Percentiles rank a stretch among this genome's conserved stretches.
phyloP scores from a whole-genome alignment of 768 basidiomycete genomes.

The Tephrocybe sp. region DNA sequence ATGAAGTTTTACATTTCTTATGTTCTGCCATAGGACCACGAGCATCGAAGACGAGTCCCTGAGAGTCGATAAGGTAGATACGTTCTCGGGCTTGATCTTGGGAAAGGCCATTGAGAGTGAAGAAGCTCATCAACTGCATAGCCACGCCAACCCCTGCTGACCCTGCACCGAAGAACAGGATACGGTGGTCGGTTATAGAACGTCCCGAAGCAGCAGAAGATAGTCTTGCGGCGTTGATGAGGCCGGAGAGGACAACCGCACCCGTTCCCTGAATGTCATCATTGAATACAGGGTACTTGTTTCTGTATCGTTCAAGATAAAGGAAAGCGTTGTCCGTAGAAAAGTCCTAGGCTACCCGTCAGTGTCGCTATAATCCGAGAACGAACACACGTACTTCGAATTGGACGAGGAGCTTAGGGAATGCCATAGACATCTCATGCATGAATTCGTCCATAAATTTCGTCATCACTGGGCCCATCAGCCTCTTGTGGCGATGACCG shows the following conservation, averaged over 20 bases:
- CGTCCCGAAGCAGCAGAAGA: constrained; percentile 69
- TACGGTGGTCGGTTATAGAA: constrained; percentile 71
- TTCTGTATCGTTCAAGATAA: constrained; percentile 75
- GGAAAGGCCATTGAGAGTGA: constrained; percentile 75
- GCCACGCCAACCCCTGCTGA: constrained; percentile 93
- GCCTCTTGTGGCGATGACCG: constrained; percentile 73
- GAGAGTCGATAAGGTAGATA: constrained; percentile 86
- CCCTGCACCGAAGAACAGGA: constrained; percentile 93
- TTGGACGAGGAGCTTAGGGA: constrained; percentile 84
- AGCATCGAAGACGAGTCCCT: constrained; percentile 78
- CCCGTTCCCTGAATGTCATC: constrained; percentile 93
- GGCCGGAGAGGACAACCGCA: constrained; percentile 87
- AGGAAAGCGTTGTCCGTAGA: constrained; percentile 89
- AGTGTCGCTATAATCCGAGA: background rate
- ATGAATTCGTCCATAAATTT: constrained; percentile 95
- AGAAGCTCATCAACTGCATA: constrained; percentile 86
- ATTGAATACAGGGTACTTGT: constrained; percentile 81
- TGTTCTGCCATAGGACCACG: constrained; percentile 78
- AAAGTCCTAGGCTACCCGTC: constrained; percentile 61
- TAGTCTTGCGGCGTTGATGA: constrained; percentile 84
- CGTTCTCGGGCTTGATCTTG: constrained; percentile 73
- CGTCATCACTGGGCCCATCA: constrained; percentile 62
- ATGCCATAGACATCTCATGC: constrained; percentile 70
- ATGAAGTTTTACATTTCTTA: constrained; percentile 65
- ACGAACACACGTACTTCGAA: constrained; percentile 55